phyloP scores from a whole-genome alignment of 176 grass and related monocot species.

The Zizania latifolia region DNA sequence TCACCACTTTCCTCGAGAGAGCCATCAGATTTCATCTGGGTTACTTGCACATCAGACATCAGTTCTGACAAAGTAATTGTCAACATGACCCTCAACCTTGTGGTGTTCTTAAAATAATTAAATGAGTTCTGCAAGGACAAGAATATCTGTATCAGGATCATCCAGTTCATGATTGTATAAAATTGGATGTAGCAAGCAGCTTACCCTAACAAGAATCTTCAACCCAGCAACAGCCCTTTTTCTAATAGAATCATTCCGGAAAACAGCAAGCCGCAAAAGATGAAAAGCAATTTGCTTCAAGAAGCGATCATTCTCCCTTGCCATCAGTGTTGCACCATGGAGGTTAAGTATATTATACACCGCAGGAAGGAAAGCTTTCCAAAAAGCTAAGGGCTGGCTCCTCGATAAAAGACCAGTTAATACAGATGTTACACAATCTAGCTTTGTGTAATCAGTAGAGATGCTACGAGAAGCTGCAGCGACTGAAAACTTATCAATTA shows the following conservation, averaged over 20 bases:
- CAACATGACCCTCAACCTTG: constrained; percentile 93
- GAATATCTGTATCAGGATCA: constrained; percentile 41
- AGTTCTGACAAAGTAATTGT: constrained; percentile 97
- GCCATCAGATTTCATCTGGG: constrained; percentile 92
- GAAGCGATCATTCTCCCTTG: constrained; percentile 99
- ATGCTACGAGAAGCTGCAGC: constrained; percentile 77
- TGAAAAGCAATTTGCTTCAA: constrained; percentile 99
- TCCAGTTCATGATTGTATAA: constrained; percentile 17
- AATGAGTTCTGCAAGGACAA: constrained; percentile 71
- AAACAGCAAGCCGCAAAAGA: constrained; percentile 88
- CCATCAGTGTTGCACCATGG: constrained; percentile 82
- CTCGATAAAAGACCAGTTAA: constrained; percentile 88
- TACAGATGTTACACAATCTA: constrained; percentile 87
- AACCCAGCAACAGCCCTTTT: constrained; percentile 76
- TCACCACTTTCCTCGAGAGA: constrained; percentile 97
- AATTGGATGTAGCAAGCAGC: constrained; percentile 27
- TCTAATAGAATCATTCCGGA: constrained; percentile 83
- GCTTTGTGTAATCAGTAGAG: constrained; percentile 82
- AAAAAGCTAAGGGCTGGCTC: constrained; percentile 84
- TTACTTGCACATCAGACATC: constrained; percentile 94
- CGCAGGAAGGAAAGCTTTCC: constrained; percentile 82
- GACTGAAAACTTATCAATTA: constrained; percentile 84
- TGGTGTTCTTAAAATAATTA: constrained; percentile 88
- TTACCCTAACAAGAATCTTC: constrained; percentile 97
- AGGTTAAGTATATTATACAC: constrained; percentile 80